A percentile compares a stretch with the other conserved stretches of the same genome.
These are phyloP conservation scores for Chamaecyparis obtusa DNA, from an alignment of 75 land plant genomes.

Conservation along the genomic window DNA sequence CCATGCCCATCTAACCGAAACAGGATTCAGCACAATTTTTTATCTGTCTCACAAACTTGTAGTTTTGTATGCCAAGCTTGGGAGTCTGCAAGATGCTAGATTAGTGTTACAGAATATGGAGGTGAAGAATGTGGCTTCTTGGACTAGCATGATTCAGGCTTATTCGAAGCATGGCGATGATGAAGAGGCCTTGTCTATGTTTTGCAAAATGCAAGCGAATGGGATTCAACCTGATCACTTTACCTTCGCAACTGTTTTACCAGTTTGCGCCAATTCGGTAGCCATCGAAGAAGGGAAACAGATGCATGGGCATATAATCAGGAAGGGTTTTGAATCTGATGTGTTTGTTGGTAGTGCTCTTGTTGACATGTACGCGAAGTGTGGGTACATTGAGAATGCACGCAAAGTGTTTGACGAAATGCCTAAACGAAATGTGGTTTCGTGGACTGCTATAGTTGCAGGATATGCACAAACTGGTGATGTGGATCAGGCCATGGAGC, in stretches of 20 bases:
- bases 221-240: constrained; percentile 28
- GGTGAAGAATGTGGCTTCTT: constrained; percentile 35
- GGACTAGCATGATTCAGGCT: constrained; percentile 59
- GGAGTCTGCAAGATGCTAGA: constrained; percentile 28
- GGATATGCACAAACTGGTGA: constrained; percentile 26
- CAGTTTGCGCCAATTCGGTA: constrained; percentile 8
- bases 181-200: constrained; percentile 20
- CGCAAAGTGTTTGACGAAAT: constrained; percentile 25
- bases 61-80: constrained; percentile 43
- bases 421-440: constrained; percentile 29
- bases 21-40: not conserved
- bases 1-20: not conserved
- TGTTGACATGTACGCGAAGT: constrained; percentile 33
- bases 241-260: constrained; percentile 20
- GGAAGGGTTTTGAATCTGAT: constrained; percentile 7
- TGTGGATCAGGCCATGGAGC: constrained; percentile 18
- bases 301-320: constrained; percentile 14
- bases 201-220: constrained; percentile 25
- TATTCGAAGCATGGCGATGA: constrained; percentile 29
- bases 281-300: constrained; percentile 1
- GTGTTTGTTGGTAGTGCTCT: constrained; percentile 17
- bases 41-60: constrained; percentile 32
- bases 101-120: constrained; percentile 34
- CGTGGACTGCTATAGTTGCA: constrained; percentile 43
- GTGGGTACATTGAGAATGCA: constrained; percentile 21